phyloP scores from a whole-genome alignment of 768 basidiomycete genomes.

The Clavulina sp. region DNA sequence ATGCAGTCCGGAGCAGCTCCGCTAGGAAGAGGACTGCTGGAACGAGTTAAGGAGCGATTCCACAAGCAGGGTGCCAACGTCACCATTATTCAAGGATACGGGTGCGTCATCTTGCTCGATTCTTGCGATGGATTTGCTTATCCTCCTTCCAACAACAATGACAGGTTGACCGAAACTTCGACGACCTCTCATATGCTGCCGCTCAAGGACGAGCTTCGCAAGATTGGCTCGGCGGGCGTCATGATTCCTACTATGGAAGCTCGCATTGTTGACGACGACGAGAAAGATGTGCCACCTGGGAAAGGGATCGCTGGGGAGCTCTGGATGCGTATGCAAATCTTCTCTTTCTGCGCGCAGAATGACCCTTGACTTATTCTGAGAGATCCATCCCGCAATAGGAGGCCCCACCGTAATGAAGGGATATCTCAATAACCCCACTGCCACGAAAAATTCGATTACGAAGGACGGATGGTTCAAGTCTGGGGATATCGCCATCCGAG shows the following conservation, averaged over 20 bases:
- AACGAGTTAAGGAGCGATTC: not conserved
- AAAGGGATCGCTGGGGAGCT: conserved; percentile 46
- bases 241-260: conserved; percentile 63
- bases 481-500: conserved; percentile 57
- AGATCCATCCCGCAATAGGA: not conserved
- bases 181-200: not conserved
- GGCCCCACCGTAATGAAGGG: conserved; percentile 26
- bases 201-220: conserved; percentile 13
- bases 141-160: not conserved
- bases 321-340: conserved; percentile 34
- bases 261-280: conserved; percentile 47
- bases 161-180: not conserved
- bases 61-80: not conserved
- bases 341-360: conserved; percentile 45
- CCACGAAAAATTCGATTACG: conserved; percentile 54
- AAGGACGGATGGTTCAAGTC: conserved; percentile 75
- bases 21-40: conserved; percentile 16
- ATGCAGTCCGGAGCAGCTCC: conserved; percentile 72
- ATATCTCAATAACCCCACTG: conserved; percentile 53
- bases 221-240: conserved; percentile 46
- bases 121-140: not conserved
- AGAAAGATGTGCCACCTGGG: conserved; percentile 33
- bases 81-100: conserved; percentile 1
- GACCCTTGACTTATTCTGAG: not conserved
- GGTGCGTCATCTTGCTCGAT: not conserved